Evolutionary conservation across 768 basidiomycete species (phyloP).

Genomic region (Xanthoconium purpureum): DNA sequence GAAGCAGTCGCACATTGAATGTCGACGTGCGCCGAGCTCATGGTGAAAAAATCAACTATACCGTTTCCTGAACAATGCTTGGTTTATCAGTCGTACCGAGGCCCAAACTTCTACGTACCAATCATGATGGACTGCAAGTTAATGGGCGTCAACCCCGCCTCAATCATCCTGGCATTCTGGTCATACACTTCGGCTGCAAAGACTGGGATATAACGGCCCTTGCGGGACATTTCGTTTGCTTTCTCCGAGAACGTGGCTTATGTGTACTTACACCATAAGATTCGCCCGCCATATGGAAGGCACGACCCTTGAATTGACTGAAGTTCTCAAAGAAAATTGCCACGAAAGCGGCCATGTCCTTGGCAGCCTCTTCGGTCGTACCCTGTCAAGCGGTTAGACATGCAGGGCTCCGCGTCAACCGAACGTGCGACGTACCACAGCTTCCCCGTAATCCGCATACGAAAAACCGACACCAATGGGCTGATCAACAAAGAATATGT

Average conservation of each 20-base stretch:
- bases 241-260: not conserved
- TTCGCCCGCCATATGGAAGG: not conserved
- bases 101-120: constrained; percentile 29
- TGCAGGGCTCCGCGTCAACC: not conserved
- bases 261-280: not conserved
- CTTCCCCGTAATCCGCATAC: constrained; percentile 42
- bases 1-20: constrained; percentile 55
- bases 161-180: constrained; percentile 40
- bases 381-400: constrained; percentile 33
- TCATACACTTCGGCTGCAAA: constrained; percentile 50
- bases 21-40: constrained; percentile 45
- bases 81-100: not conserved
- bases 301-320: constrained; percentile 61
- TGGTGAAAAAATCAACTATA: constrained; percentile 37
- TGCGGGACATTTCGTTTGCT: not conserved
- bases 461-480: constrained; percentile 47
- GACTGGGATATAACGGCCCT: constrained; percentile 54
- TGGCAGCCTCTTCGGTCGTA: constrained; percentile 64
- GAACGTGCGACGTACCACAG: constrained; percentile 31
- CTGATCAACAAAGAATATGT: constrained; percentile 46
- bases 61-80: constrained; percentile 40
- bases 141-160: constrained; percentile 47
- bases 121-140: constrained; percentile 51
- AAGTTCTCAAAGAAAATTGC: constrained; percentile 76
- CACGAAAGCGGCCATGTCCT: constrained; percentile 69